phyloP scores from a whole-genome alignment of 163 green algal genomes.

The Smithsoniella earleae region DNA sequence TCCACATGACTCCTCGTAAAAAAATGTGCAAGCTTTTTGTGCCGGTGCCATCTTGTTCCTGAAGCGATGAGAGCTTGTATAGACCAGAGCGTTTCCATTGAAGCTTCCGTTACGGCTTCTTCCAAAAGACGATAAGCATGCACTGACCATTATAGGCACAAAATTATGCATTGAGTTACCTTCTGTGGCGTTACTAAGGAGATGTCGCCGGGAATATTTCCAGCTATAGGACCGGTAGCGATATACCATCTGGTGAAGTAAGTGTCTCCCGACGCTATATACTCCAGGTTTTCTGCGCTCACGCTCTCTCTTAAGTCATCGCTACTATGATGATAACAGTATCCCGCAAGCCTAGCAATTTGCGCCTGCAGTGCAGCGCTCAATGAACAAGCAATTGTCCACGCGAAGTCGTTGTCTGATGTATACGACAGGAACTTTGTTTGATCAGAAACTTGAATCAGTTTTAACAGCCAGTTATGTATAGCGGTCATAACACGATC shows the following conservation, averaged over 20 bases:
- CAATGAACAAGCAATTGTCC: neutral
- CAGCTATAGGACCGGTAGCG: too few species aligned
- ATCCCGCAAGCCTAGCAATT: neutral
- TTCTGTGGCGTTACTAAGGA: too few species aligned
- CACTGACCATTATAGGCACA: too few species aligned
- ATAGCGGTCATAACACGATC: too few species aligned
- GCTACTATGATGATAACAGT: neutral
- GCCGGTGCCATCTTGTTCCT: too few species aligned
- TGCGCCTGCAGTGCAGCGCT: conserved; percentile 22
- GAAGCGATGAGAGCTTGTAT: too few species aligned
- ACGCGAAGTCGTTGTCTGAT: neutral
- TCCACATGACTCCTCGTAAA: conserved; percentile 26
- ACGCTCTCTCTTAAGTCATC: neutral
- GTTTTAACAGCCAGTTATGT: too few species aligned
- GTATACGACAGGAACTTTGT: neutral
- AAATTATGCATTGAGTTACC: too few species aligned
- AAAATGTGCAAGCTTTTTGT: conserved; percentile 8
- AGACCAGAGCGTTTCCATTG: too few species aligned
- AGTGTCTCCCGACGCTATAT: conserved; percentile 1
- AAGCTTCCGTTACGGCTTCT: too few species aligned
- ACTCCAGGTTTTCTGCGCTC: neutral
- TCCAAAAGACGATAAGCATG: too few species aligned
- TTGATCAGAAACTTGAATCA: neutral
- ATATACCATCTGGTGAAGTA: conserved; percentile 23
- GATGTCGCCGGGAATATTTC: too few species aligned